A percentile compares a stretch with the other conserved stretches of the same genome.
phyloP scores from a whole-genome alignment of 2,329 filamentous ascomycete species.

The Alternaria gaisen region DNA sequence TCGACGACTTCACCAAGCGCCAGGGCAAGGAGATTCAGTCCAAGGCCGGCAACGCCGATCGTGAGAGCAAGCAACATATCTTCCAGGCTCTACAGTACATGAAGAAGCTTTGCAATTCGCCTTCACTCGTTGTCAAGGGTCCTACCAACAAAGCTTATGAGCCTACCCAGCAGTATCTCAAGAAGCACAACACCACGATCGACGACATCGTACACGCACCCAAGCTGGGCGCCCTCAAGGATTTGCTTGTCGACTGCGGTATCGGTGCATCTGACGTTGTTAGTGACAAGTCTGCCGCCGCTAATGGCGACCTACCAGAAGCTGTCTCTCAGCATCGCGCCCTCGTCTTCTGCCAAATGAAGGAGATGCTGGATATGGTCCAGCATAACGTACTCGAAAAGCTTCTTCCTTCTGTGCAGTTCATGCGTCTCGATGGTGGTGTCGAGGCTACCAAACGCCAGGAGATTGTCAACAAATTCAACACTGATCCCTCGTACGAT shows the following conservation, averaged over 20 bases:
- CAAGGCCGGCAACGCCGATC: conserved; percentile 80
- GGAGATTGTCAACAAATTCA: conserved; percentile 98
- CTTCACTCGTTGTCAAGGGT: conserved; percentile 88
- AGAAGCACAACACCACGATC: conserved; percentile 79
- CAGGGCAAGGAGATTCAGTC: conserved; percentile 88
- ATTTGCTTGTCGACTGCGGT: conserved; percentile 96
- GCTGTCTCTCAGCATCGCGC: conserved; percentile 96
- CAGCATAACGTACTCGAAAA: conserved; percentile 91
- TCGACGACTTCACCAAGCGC: conserved; percentile 95
- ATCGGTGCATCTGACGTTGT: conserved; percentile 72
- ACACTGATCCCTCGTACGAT: conserved; percentile 96
- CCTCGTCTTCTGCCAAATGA: conserved; percentile 99
- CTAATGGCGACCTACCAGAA: conserved; percentile 67
- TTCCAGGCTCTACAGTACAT: conserved; percentile 99
- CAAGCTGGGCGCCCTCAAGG: conserved; percentile 87
- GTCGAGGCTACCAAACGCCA: conserved; percentile 94
- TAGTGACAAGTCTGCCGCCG: conserved; percentile 56
- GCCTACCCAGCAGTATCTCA: conserved; percentile 81
- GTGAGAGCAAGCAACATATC: conserved; percentile 96
- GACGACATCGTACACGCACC: conserved; percentile 89
- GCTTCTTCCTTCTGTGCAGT: conserved; percentile 91
- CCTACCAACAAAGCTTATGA: conserved; percentile 91
- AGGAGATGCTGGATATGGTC: conserved; percentile 99
- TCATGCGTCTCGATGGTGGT: conserved; percentile 89
- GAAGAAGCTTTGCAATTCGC: conserved; percentile 98